These are phyloP conservation scores for Toxoplasma gondii DNA, from an alignment of 169 alveolate species.

Conservation along the genomic window DNA sequence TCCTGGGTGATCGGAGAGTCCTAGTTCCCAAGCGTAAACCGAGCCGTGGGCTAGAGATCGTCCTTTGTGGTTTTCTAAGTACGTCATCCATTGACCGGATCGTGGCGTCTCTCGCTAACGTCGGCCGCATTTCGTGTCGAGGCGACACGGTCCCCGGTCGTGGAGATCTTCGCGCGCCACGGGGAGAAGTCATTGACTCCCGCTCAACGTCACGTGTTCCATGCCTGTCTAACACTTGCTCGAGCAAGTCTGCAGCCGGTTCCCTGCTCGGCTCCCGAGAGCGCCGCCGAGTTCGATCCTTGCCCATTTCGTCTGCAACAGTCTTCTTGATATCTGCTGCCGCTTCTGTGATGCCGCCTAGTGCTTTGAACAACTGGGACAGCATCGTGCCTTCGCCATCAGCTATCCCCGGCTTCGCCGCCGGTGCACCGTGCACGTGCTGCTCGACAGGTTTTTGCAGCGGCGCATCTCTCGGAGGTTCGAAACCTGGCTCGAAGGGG, in stretches of 20 bases:
- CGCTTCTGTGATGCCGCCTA: slow-evolving; percentile 18
- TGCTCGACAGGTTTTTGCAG: not conserved
- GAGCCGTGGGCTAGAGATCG: not conserved
- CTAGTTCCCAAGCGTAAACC: not conserved
- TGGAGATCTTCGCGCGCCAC: not conserved
- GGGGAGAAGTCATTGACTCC: not conserved
- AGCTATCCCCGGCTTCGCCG: not conserved
- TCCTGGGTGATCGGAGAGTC: not conserved
- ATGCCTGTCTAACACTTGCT: not conserved
- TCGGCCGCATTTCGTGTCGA: not conserved
- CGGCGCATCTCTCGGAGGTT: slow-evolving; percentile 15
- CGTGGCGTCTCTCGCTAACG: not conserved
- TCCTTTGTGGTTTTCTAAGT: not conserved
- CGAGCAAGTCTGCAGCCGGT: not conserved
- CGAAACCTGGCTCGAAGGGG: not conserved
- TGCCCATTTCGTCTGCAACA: not conserved
- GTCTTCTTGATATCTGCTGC: not conserved
- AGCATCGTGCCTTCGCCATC: not conserved
- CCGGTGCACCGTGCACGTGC: not conserved
- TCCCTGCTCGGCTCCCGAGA: not conserved
- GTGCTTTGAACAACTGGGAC: slow-evolving; percentile 10
- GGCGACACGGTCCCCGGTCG: not conserved
- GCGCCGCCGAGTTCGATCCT: not conserved
- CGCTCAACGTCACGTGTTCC: not conserved
- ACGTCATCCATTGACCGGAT: not conserved